Evolutionary conservation across 164 flowering plant species (phyloP).

Genomic region (Aristolochia fimbriata): DNA sequence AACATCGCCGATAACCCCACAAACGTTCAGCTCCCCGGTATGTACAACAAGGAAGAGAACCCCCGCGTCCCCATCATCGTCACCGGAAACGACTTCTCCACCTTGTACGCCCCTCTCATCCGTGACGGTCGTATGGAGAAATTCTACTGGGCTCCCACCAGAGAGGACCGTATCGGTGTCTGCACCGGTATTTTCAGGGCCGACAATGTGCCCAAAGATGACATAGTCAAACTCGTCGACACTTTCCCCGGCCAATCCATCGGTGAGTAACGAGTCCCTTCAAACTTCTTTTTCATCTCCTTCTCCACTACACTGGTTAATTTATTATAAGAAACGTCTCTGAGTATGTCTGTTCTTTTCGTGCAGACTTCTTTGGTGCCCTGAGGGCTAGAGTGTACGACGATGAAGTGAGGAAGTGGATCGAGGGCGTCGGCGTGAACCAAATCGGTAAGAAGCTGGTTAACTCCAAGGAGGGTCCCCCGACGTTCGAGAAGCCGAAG

Average conservation of each 20-base stretch:
- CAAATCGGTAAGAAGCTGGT: constrained; percentile 37
- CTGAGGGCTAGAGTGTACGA: constrained; percentile 43
- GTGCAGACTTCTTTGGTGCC: constrained; percentile 45
- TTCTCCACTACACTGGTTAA: too few relatives aligned
- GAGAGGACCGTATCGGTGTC: constrained; percentile 40
- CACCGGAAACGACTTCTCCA: constrained; percentile 49
- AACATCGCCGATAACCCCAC: constrained; percentile 54
- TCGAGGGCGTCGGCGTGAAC: constrained; percentile 29
- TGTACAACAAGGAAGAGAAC: constrained; percentile 45
- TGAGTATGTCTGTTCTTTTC: neutral
- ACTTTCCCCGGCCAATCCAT: constrained; percentile 41
- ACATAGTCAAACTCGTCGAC: constrained; percentile 25
- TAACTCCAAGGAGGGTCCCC: constrained; percentile 48
- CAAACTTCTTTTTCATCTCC: too few relatives aligned
- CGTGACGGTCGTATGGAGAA: constrained; percentile 56
- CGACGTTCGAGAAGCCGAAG: constrained; percentile 38
- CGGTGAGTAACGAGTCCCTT: constrained; percentile 18
- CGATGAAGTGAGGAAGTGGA: constrained; percentile 47
- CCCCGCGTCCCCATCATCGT: constrained; percentile 42
- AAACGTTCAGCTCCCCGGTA: constrained; percentile 40
- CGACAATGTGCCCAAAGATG: constrained; percentile 26
- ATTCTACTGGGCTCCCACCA: constrained; percentile 46
- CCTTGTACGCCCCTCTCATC: constrained; percentile 43
- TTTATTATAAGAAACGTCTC: too few relatives aligned
- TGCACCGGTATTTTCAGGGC: constrained; percentile 33